phyloP scores from a whole-genome alignment of 306 rosid species.

The Trichosanthes truncata region DNA sequence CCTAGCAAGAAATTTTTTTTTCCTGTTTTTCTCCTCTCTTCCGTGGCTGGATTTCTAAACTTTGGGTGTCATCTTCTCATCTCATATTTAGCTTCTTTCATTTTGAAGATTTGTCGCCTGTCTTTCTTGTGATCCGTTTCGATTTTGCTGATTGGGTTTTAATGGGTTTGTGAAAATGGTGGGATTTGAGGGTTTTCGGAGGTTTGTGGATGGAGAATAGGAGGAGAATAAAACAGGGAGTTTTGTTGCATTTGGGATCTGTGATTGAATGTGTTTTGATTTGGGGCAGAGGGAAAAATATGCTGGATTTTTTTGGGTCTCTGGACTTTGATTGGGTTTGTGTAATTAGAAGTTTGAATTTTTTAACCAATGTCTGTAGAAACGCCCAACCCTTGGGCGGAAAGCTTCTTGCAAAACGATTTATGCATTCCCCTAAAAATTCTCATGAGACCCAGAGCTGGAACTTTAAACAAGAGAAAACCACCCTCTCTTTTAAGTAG shows the following conservation, averaged over 20 bases:
- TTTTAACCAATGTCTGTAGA: too few relatives aligned
- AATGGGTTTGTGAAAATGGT: background rate
- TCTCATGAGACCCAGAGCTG: slow-evolving; percentile 96
- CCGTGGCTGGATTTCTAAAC: too few relatives aligned
- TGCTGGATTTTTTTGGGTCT: slow-evolving; percentile 87
- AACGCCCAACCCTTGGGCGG: slow-evolving; percentile 76
- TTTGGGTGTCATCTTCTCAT: too few relatives aligned
- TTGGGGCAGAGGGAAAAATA: slow-evolving; percentile 16
- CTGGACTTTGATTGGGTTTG: slow-evolving; percentile 78
- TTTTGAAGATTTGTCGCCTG: background rate
- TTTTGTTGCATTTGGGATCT: background rate
- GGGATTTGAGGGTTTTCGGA: background rate
- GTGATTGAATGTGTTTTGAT: background rate
- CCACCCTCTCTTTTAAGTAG: slow-evolving; percentile 39
- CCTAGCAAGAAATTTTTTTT: too few relatives aligned
- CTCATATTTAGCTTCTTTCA: too few relatives aligned
- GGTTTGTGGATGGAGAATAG: slow-evolving; percentile 4
- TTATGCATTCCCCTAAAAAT: slow-evolving; percentile 99
- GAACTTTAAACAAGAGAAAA: slow-evolving; percentile 60
- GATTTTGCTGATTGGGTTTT: background rate
- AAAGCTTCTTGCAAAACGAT: slow-evolving; percentile 56
- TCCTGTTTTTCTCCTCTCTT: too few relatives aligned
- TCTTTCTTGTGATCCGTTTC: background rate
- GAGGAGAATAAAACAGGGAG: background rate
- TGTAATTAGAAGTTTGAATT: too few relatives aligned